Evolutionary conservation across 163 green algal species (phyloP).

Genomic region (Scenedesmus sp.): DNA sequence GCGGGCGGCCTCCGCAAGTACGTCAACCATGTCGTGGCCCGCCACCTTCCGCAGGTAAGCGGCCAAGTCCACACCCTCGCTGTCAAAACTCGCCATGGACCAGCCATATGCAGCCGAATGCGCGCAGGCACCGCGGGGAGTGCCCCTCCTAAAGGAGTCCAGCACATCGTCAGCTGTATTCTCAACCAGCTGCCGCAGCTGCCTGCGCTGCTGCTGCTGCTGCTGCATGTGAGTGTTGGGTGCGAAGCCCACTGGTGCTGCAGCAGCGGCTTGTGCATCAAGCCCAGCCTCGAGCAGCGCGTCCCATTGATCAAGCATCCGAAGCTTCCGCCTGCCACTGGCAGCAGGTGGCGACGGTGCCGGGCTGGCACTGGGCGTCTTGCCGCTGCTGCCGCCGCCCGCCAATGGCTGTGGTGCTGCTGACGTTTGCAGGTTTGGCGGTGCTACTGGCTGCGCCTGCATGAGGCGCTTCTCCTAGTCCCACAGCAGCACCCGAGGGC

Average conservation of each 20-base stretch:
- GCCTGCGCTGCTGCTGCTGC: slow-evolving; percentile 27
- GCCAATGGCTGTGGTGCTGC: not conserved
- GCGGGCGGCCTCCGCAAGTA: slow-evolving; percentile 28
- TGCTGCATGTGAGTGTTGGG: not conserved
- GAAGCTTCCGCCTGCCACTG: not conserved
- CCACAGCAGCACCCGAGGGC: slow-evolving; percentile 18
- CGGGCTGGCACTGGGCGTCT: not conserved
- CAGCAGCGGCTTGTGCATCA: not conserved
- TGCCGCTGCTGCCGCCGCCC: not conserved
- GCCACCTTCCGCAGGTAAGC: slow-evolving; percentile 4
- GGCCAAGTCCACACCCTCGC: slow-evolving; percentile 10
- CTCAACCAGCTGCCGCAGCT: not conserved
- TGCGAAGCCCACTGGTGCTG: not conserved
- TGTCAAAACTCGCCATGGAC: not conserved
- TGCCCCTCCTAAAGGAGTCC: slow-evolving; percentile 6
- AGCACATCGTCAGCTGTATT: not conserved
- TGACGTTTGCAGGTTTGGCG: not conserved
- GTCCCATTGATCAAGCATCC: not conserved
- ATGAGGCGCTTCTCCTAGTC: not conserved
- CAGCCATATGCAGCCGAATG: slow-evolving; percentile 13
- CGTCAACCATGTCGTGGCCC: slow-evolving; percentile 32
- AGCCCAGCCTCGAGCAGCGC: not conserved
- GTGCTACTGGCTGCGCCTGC: not conserved
- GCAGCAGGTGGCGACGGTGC: not conserved
- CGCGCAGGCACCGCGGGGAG: slow-evolving; percentile 10